Evolutionary conservation across 1,139 yeast genomes (phyloP), one percentile per base, ranked within the genome.

Genomic region (Wickerhamomyces sp.): DNA sequence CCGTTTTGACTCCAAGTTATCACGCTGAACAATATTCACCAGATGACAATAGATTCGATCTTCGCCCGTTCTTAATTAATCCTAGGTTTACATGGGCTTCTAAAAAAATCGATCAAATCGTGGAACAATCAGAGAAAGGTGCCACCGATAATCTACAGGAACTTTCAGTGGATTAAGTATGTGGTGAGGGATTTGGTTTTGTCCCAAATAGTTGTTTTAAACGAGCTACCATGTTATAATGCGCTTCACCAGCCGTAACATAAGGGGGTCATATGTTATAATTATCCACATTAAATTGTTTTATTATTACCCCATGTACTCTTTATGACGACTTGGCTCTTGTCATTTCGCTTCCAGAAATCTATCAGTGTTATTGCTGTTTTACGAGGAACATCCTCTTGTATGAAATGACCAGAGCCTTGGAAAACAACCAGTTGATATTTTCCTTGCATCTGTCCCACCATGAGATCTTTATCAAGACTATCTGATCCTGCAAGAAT

Each of bases 11-110:
- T 0, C 99, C 99, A 12, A 76, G 95, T 17, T 93, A 91, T 54
- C 98, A 91, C 52, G 98, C 98, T 1, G 99, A 91, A 57, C 94
- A 86, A 54, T 91, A 93, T 56, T 87, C 96, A 2, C 97, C 98
- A 1, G 99, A 91, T 59, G 99, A 91, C 57, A 91, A 91, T 58
- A 73, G 99, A 51, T 91, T 84, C 58, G 99, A 91, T 57, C 68
- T 93, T 53, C 72, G 99, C 46, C 99, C 98, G 15, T 88, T 91
- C 58, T 69, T 91, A 57, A 86, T 91, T 40, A 78, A 85, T 49
- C 96, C 97, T n/a, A 65, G 86, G 41, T 91, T 88, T 61, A 75
- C 89, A 2, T 85, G 91, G 81, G 95, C 96, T 2, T 75, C 87
- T 47, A 79, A 78, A 58, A 88, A 86, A 61, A 91, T 91, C 36